Conservation (phyloP, 805 yeast genomes). For the Cyberlindnera subsufficiens region DNA sequence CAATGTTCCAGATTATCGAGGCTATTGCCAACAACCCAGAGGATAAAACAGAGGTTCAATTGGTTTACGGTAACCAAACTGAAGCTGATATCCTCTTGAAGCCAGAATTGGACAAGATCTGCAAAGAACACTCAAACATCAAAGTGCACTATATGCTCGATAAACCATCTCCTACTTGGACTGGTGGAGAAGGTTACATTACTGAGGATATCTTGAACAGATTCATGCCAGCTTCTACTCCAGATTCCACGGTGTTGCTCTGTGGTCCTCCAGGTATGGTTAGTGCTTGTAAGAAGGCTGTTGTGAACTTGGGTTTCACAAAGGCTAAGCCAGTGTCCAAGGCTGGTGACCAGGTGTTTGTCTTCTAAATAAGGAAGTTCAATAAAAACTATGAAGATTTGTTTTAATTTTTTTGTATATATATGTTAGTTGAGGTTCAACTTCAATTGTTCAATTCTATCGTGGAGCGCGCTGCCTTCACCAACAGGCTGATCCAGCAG, state of each 20-base stretch:
- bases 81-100: constrained; percentile 76
- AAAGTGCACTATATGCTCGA: constrained; percentile 70
- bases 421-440: constrained; percentile 16
- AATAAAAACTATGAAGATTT: no score
- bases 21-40: constrained; percentile 71
- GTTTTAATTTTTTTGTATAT: neutral
- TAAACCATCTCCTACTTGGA: constrained; percentile 64
- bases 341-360: constrained; percentile 85
- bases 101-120: constrained; percentile 70
- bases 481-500: constrained; percentile 46
- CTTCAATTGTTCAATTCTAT: constrained; percentile 40
- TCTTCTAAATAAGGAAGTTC: constrained; percentile 42
- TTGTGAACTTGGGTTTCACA: constrained; percentile 63
- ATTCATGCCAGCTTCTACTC: constrained; percentile 55
- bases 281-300: constrained; percentile 75
- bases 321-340: constrained; percentile 88
- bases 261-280: constrained; percentile 97
- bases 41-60: constrained; percentile 69
- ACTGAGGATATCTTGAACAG: constrained; percentile 66
- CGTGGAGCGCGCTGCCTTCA: constrained; percentile 27
- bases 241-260: constrained; percentile 63
- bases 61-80: constrained; percentile 77
- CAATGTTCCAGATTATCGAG: constrained; percentile 89
- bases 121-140: constrained; percentile 50
- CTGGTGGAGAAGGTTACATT: constrained; percentile 73